Conservation (phyloP, 495 filamentous ascomycete species). For the Penicillium simplicissimum region DNA sequence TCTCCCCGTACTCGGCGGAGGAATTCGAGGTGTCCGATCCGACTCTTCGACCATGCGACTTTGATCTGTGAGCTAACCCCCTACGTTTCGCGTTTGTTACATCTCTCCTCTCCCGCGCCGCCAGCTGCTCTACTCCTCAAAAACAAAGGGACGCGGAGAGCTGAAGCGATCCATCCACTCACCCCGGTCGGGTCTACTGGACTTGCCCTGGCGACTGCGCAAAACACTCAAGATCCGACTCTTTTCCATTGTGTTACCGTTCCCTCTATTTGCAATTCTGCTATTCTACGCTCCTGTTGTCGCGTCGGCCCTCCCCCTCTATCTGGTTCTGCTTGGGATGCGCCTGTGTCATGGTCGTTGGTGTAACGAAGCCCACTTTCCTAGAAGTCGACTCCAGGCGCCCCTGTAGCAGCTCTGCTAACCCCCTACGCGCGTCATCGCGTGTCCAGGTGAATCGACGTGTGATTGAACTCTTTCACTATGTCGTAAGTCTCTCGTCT, state of each 20-base stretch:
- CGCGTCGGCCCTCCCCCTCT: slow-evolving; percentile 31
- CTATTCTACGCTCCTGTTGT: slow-evolving; percentile 27
- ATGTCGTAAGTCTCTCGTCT: slow-evolving; percentile 55
- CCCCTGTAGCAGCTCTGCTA: slow-evolving; percentile 45
- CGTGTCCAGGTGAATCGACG: slow-evolving; percentile 48
- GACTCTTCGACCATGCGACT: slow-evolving; percentile 35
- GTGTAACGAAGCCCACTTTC: slow-evolving; percentile 44
- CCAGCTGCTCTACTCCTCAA: neutral
- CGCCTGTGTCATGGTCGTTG: slow-evolving; percentile 49
- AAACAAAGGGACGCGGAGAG: neutral
- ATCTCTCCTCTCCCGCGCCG: neutral
- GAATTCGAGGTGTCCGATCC: slow-evolving; percentile 38
- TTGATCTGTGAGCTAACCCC: slow-evolving; percentile 32
- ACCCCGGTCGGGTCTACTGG: neutral
- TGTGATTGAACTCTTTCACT: slow-evolving; percentile 47
- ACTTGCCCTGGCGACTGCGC: slow-evolving; percentile 20
- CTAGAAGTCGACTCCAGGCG: slow-evolving; percentile 40
- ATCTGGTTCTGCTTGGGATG: slow-evolving; percentile 44
- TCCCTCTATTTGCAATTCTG: slow-evolving; percentile 21
- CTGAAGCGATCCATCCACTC: neutral
- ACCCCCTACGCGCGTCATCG: slow-evolving; percentile 36
- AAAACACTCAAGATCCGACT: neutral
- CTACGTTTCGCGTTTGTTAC: slow-evolving; percentile 19
- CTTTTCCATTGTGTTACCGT: neutral
- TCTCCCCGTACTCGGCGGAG: slow-evolving; percentile 37